Conservation (phyloP, 225 moss, liverwort and hornwort genomes). For the Sphagnum contortum region DNA sequence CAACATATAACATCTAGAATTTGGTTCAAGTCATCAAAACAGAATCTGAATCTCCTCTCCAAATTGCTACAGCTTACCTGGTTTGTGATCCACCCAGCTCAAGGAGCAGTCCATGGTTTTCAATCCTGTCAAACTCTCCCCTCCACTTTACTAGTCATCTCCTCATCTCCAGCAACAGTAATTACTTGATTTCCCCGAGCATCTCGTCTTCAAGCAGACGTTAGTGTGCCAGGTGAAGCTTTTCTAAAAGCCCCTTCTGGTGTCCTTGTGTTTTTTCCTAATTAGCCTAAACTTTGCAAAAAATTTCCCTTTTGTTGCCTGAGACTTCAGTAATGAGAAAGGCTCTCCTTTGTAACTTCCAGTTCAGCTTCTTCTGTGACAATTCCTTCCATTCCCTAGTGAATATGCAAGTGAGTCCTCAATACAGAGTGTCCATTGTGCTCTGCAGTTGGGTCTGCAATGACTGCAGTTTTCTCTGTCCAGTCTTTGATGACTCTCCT, state of each 20-base stretch:
- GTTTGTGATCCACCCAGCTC: too few species aligned
- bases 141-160: too few species aligned
- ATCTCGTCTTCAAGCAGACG: slow-evolving; percentile 17
- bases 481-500: slow-evolving; percentile 17
- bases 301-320: slow-evolving; percentile 22
- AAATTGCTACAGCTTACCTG: too few species aligned
- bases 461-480: slow-evolving; percentile 19
- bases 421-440: slow-evolving; percentile 16
- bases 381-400: slow-evolving; percentile 16
- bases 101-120: too few species aligned
- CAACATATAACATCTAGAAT: too few species aligned
- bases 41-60: too few species aligned
- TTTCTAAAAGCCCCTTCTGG: slow-evolving; percentile 27
- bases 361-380: slow-evolving; percentile 19
- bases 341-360: slow-evolving; percentile 24
- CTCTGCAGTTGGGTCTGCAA: slow-evolving; percentile 29
- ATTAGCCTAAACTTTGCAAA: slow-evolving; percentile 20
- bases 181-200: too few species aligned
- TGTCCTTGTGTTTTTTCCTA: slow-evolving; percentile 22
- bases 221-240: slow-evolving; percentile 16
- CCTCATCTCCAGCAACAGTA: too few species aligned
- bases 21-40: too few species aligned
- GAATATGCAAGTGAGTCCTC: slow-evolving; percentile 14
- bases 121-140: too few species aligned
- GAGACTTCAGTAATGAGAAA: slow-evolving; percentile 17